Evolutionary conservation across 2,329 filamentous ascomycete genomes (phyloP).

Genomic region (Chalaropsis ovoidea): DNA sequence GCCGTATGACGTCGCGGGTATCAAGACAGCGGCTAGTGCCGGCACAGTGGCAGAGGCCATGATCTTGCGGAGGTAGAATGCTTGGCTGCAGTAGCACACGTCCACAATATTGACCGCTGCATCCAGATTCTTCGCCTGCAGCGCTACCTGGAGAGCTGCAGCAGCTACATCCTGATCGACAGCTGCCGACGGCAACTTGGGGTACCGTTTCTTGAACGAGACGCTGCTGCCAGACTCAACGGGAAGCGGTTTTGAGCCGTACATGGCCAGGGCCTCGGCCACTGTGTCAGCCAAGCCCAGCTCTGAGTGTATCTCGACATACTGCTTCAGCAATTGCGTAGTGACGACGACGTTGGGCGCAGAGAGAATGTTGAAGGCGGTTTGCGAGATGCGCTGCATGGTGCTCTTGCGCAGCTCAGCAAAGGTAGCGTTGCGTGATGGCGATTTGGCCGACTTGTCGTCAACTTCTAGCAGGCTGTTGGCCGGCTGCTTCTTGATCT

Average conservation of each 20-base stretch:
- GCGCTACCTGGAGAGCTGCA: slow-evolving; percentile 66
- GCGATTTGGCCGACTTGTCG: slow-evolving; percentile 17
- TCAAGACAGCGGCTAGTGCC: slow-evolving; percentile 44
- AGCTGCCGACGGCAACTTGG: slow-evolving; percentile 59
- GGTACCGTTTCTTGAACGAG: slow-evolving; percentile 41
- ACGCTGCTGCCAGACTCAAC: slow-evolving; percentile 29
- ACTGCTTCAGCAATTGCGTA: slow-evolving; percentile 57
- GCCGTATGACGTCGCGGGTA: slow-evolving; percentile 60
- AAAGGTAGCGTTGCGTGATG: slow-evolving; percentile 17
- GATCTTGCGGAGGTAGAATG: slow-evolving; percentile 58
- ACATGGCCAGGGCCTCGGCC: slow-evolving; percentile 69
- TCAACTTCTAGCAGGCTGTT: slow-evolving; percentile 33
- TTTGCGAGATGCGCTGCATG: slow-evolving; percentile 44
- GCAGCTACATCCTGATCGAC: slow-evolving; percentile 62
- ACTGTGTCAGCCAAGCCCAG: slow-evolving; percentile 66
- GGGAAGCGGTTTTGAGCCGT: slow-evolving; percentile 71
- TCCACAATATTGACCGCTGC: slow-evolving; percentile 68
- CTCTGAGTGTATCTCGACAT: slow-evolving; percentile 65
- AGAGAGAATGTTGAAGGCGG: slow-evolving; percentile 59
- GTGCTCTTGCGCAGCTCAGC: slow-evolving; percentile 35
- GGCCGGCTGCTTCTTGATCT: slow-evolving; percentile 13
- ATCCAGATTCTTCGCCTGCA: slow-evolving; percentile 65
- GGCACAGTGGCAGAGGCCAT: slow-evolving; percentile 55
- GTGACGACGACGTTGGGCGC: slow-evolving; percentile 74
- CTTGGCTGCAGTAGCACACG: slow-evolving; percentile 54